A percentile compares a stretch with the other conserved stretches of the same genome.
These are phyloP conservation scores for Tetracladium maxilliforme DNA, from an alignment of 2,329 filamentous ascomycete species.

Conservation along the genomic window DNA sequence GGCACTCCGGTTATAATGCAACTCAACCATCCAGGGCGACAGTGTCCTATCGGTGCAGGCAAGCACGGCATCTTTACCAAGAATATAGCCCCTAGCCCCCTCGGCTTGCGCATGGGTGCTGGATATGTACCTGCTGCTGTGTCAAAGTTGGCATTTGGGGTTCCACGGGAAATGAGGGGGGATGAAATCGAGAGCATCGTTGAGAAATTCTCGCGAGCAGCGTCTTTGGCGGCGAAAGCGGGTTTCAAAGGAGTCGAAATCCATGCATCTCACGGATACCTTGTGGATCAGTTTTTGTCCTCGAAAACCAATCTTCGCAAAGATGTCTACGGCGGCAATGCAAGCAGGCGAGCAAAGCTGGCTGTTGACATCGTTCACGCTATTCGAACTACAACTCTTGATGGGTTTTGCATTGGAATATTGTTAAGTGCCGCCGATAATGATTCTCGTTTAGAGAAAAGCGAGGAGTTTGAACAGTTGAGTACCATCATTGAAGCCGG, in stretches of 20 bases:
- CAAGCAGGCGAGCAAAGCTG: constrained; percentile 27
- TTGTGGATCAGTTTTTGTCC: constrained; percentile 39
- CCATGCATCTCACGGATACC: constrained; percentile 37
- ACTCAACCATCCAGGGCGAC: constrained; percentile 30
- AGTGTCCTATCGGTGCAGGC: constrained; percentile 23
- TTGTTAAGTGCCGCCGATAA: constrained; percentile 21
- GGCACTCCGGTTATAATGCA: constrained; percentile 26
- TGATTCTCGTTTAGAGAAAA: constrained; percentile 20
- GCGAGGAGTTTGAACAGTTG: constrained; percentile 45
- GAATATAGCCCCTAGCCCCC: constrained; percentile 24
- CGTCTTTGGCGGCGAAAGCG: constrained; percentile 28
- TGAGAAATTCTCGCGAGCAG: constrained; percentile 33
- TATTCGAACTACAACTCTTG: no score
- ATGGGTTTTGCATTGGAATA: no score
- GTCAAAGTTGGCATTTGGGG: constrained; percentile 30
- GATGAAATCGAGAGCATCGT: constrained; percentile 38
- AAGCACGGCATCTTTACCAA: constrained; percentile 19
- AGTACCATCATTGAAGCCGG: constrained; percentile 27
- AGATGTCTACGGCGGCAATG: constrained; percentile 43
- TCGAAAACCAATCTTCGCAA: constrained; percentile 33
- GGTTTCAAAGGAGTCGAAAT: constrained; percentile 38
- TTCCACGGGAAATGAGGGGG: constrained; percentile 38
- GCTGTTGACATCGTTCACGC: no score
- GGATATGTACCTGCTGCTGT: constrained; percentile 16
- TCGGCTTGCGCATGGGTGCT: constrained; percentile 24